phyloP scores from a whole-genome alignment of 108 stramenopile genomes.

The Thalassiosira profunda region DNA sequence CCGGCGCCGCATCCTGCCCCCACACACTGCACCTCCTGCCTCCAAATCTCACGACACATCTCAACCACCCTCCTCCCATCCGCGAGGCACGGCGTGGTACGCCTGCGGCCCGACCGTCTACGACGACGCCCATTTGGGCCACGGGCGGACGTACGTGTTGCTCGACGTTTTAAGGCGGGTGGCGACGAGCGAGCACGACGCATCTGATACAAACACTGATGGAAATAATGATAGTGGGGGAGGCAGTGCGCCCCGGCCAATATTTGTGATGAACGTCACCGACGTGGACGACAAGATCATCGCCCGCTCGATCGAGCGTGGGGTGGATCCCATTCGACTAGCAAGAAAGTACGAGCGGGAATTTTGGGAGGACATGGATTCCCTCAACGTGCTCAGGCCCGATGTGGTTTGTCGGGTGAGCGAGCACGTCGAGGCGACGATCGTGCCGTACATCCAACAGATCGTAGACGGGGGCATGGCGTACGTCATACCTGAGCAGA shows the following conservation, averaged over 20 bases:
- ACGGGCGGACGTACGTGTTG: slow-evolving; percentile 95
- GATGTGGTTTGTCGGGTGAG: slow-evolving; percentile 94
- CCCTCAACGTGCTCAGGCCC: slow-evolving; percentile 72
- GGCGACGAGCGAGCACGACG: slow-evolving; percentile 53
- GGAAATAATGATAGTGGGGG: neutral
- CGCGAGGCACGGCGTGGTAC: slow-evolving; percentile 88
- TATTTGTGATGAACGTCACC: slow-evolving; percentile 94
- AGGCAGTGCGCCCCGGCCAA: slow-evolving; percentile 33
- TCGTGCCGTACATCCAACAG: slow-evolving; percentile 87
- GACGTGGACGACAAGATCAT: slow-evolving; percentile 99
- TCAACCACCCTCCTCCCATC: neutral
- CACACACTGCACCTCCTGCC: neutral
- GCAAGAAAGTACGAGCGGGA: slow-evolving; percentile 70
- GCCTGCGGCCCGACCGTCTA: slow-evolving; percentile 99
- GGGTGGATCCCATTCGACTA: slow-evolving; percentile 64
- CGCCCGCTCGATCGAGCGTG: slow-evolving; percentile 48
- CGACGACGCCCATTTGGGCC: slow-evolving; percentile 96
- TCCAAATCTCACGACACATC: neutral
- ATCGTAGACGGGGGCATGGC: slow-evolving; percentile 86
- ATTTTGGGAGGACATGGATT: slow-evolving; percentile 83
- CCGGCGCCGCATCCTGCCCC: neutral
- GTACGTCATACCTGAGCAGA: slow-evolving; percentile 69
- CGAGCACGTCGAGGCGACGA: slow-evolving; percentile 87
- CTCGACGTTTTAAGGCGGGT: slow-evolving; percentile 96
- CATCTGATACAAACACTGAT: slow-evolving; percentile 9